Base-by-base conservation (phyloP, 1,284 basidiomycete genomes). In the Boletellus deceptivus region DNA sequence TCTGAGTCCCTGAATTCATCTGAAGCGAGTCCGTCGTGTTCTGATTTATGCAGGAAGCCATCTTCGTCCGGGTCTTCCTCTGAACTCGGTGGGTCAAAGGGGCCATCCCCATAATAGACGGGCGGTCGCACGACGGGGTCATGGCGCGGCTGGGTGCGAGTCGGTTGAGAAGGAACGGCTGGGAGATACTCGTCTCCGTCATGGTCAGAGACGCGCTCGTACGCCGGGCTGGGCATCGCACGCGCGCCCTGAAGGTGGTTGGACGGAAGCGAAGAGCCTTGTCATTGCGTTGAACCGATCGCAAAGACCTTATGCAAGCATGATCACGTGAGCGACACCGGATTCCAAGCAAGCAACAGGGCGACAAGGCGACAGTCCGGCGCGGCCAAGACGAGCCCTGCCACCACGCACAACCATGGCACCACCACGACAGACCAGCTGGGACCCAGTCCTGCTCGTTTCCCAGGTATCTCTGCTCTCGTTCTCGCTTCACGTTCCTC, bases 381-480 rank as follows among this genome's bases (percentile, higher is more conserved):
- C 43, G n/a, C 8, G 10, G 41, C 11, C 27, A n/a, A n/a, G 20
- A 18, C 31, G 5, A 43, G 36, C 16, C 34, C 25, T 45, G 27
- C 14, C 11, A 42, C 47, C 33, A 35, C 46, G 25, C 18, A 37
- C 25, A 42, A 42, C 24, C 50, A 64, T 64, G 63, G 25, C 53
- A 40, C 52, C 56, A 24, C 68, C 68, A 55, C 65, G 67, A 59
- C 68, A 69, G 54, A 67, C 69, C 8, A 81, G 76, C 56, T 90
- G 89, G 89, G 90, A 91, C 62, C 89, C 89, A 35, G 68, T 86
- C 6, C 68, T 91, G 42, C 76, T 92, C 43, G 71, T 89, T 57
- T 84, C 87, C 46, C 87, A 91, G 74, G 87, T 75, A 57, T 55
- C 63, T 57, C 2, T 10, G 18, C 4, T 17, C 7, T 13, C 16